Conservation (phyloP, 2,329 filamentous ascomycete genomes). For the Fusarium musae region DNA sequence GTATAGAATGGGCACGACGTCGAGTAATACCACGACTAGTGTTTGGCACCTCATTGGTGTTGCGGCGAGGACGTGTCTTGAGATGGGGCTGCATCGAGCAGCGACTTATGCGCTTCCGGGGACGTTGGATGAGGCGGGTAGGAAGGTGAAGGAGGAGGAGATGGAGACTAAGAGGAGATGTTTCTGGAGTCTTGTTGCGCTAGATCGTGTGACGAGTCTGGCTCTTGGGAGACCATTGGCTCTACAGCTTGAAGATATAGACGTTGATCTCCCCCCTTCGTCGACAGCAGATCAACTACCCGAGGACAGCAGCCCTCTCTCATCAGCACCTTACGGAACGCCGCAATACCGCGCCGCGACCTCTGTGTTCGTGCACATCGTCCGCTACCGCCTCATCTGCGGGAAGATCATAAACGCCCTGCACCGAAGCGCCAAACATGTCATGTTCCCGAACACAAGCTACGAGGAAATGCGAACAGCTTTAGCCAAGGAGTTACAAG, state of each 20-base stretch:
- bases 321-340: conserved; percentile 35
- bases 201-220: conserved; percentile 52
- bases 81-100: conserved; percentile 55
- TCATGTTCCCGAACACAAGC: conserved; percentile 1
- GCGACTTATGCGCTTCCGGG: conserved; percentile 46
- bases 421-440: conserved; percentile 45
- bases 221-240: conserved; percentile 55
- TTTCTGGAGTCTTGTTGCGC: conserved; percentile 56
- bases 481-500: conserved; percentile 46
- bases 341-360: conserved; percentile 43
- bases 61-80: conserved; percentile 54
- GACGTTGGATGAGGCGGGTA: neutral
- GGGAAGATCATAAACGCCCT: conserved; percentile 52
- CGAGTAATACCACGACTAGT: conserved; percentile 52
- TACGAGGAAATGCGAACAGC: conserved; percentile 30
- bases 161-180: conserved; percentile 52
- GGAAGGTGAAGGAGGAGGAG: conserved; percentile 32
- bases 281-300: conserved; percentile 31
- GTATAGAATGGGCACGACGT: conserved; percentile 54
- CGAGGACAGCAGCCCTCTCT: conserved; percentile 21
- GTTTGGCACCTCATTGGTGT: conserved; percentile 59
- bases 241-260: conserved; percentile 54
- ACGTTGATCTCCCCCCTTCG: conserved; percentile 49
- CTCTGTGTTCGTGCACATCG: conserved; percentile 53
- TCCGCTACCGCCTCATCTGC: conserved; percentile 54